These are phyloP conservation scores for Tilletia walkeri DNA, from an alignment of 1,284 basidiomycete species.

Conservation along the genomic window DNA sequence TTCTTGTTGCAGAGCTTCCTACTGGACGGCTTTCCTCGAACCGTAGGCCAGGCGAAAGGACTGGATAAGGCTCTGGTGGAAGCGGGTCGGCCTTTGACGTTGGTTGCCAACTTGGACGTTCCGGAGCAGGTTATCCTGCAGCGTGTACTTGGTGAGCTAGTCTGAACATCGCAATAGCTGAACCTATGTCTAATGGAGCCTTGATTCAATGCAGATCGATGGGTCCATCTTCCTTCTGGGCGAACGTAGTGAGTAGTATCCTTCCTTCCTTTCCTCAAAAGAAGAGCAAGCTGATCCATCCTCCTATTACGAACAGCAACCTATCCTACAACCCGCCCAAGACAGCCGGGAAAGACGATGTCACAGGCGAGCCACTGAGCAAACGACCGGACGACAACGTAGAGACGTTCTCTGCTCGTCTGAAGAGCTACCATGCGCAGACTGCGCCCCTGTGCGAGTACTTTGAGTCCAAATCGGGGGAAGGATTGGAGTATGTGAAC, in stretches of 20 bases:
- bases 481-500: slow-evolving; percentile 63
- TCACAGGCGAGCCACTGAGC: slow-evolving; percentile 83
- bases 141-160: slow-evolving; percentile 68
- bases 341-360: slow-evolving; percentile 80
- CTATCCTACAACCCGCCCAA: slow-evolving; percentile 72
- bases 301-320: slow-evolving; percentile 25
- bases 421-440: slow-evolving; percentile 78
- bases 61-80: slow-evolving; percentile 63
- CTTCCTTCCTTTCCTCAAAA: background rate
- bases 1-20: slow-evolving; percentile 71
- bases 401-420: slow-evolving; percentile 76
- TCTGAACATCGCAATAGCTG: too few relatives aligned
- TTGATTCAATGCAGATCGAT: slow-evolving; percentile 61
- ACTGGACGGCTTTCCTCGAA: slow-evolving; percentile 93
- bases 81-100: slow-evolving; percentile 61
- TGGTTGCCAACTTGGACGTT: slow-evolving; percentile 88
- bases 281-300: slow-evolving; percentile 1
- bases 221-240: slow-evolving; percentile 88
- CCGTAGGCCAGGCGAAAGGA: slow-evolving; percentile 79
- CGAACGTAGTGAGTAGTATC: slow-evolving; percentile 87
- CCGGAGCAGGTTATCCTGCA: slow-evolving; percentile 83
- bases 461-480: slow-evolving; percentile 63
- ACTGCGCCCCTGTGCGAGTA: slow-evolving; percentile 82
- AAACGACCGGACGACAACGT: slow-evolving; percentile 91
- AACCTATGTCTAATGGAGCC: background rate